Conservation (phyloP, 176 grass and related monocot species). For the Bromus sterilis region DNA sequence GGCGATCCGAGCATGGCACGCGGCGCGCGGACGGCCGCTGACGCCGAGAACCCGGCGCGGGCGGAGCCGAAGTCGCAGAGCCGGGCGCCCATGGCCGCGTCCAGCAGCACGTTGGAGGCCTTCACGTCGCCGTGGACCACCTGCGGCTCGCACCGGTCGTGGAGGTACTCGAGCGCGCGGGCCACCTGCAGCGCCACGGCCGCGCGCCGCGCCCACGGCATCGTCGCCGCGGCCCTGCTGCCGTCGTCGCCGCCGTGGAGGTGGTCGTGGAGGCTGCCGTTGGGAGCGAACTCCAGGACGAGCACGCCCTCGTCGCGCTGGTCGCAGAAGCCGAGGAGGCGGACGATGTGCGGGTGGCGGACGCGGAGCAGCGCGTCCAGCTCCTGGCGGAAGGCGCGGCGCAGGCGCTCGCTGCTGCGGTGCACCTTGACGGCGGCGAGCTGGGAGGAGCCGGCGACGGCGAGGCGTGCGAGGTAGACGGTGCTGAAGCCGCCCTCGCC, state of each 20-base stretch:
- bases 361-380: constrained; percentile 72
- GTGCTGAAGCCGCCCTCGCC: constrained; percentile 93
- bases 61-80: constrained; percentile 91
- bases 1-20: constrained; percentile 50
- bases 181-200: constrained; percentile 60
- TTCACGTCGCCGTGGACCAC: constrained; percentile 91
- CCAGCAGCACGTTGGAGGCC: constrained; percentile 74
- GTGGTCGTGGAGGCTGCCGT: constrained; percentile 52
- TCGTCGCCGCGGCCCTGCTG: background rate
- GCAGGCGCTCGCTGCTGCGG: constrained; percentile 74
- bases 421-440: constrained; percentile 82
- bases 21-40: constrained; percentile 37
- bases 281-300: constrained; percentile 48
- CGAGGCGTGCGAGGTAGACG: constrained; percentile 64
- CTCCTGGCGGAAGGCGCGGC: constrained; percentile 78
- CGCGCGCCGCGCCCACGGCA: constrained; percentile 45
- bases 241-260: background rate
- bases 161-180: constrained; percentile 66
- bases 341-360: constrained; percentile 76
- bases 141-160: constrained; percentile 63
- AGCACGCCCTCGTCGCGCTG: constrained; percentile 48
- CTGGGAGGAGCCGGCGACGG: constrained; percentile 25
- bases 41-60: constrained; percentile 45
- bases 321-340: constrained; percentile 78
- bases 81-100: constrained; percentile 48